phyloP scores from a whole-genome alignment of 2,329 filamentous ascomycete genomes.

The Venturia effusa region DNA sequence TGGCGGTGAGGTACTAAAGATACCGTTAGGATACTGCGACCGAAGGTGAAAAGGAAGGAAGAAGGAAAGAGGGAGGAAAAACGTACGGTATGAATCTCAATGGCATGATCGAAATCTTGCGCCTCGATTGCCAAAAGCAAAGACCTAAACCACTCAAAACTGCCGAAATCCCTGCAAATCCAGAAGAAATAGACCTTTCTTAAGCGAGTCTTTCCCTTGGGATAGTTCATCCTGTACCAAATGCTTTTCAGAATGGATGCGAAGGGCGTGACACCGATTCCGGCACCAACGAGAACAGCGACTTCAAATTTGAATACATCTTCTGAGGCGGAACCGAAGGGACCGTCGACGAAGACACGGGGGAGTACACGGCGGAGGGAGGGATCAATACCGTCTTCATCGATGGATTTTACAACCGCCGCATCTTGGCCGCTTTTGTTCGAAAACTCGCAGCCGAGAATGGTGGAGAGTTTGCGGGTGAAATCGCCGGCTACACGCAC shows the following conservation, averaged over 20 bases:
- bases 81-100: constrained; percentile 69
- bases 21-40: background rate
- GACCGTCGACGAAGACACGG: constrained; percentile 72
- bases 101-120: constrained; percentile 71
- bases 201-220: constrained; percentile 65
- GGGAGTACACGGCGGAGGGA: constrained; percentile 64
- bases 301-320: constrained; percentile 66
- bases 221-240: constrained; percentile 89
- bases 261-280: constrained; percentile 42
- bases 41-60: background rate
- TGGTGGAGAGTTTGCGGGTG: constrained; percentile 56
- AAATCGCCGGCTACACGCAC: constrained; percentile 77
- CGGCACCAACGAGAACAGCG: constrained; percentile 38
- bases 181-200: constrained; percentile 90
- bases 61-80: too few species aligned
- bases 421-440: constrained; percentile 35
- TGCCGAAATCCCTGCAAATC: constrained; percentile 80
- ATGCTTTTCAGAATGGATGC: constrained; percentile 61
- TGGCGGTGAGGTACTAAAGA: constrained; percentile 63
- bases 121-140: constrained; percentile 75
- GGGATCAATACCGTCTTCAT: constrained; percentile 55
- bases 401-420: constrained; percentile 61
- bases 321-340: constrained; percentile 76
- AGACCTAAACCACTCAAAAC: constrained; percentile 83
- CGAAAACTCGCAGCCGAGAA: constrained; percentile 66